Base-by-base conservation (phyloP, 495 filamentous ascomycete genomes). In the Podospora australis region DNA sequence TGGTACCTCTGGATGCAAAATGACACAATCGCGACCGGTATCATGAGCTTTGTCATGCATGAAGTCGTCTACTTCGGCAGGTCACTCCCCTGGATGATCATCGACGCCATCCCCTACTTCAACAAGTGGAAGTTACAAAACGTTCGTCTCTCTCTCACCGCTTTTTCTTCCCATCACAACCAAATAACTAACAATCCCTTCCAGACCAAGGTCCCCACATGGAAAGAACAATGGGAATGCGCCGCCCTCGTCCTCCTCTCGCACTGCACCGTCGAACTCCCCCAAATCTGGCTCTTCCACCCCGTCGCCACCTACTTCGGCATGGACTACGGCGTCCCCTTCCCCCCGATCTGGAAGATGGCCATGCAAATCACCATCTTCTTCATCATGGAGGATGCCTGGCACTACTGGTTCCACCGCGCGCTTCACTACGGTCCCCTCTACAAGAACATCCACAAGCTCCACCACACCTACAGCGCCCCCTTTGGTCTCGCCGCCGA, bases 1-100 rank as follows among this genome's bases (percentile, higher is more conserved):
- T 80, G 91, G 91, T 97, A 97, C 65, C 80, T 90, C n/a, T 97
- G 84, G 80, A 95, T 97, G 88, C 87, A 90, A 59, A 96, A 97
- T 59, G 91, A 97, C 75, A 82, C 85, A 39, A 82, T 97, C 28
- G 91, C 91, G 41, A 97, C 91, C 11, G 91, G 90, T 29, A 90
- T 97, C 71, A 85, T 96, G 86, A 95, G 88, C 40, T 97, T 97
- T 67, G 64, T 84, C 47, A 91, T 96, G 84, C 91, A 97, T 69
- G 91, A 97, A 67, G 19, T 82, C 17, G 79, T 97, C 49, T 97
- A 97, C 73, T 97, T 97, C 61, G 92, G 91, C 46, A 78, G 91
- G 23, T 90, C 86, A 39, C 58, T 96, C 23, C 91, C 91, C 0
- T 97, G 91, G 87, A 87, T 96, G 57, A 81, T 96, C 49, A 91